These are phyloP conservation scores for Herpetomonas tarakana DNA, from an alignment of 208 protist species.

Conservation along the genomic window DNA sequence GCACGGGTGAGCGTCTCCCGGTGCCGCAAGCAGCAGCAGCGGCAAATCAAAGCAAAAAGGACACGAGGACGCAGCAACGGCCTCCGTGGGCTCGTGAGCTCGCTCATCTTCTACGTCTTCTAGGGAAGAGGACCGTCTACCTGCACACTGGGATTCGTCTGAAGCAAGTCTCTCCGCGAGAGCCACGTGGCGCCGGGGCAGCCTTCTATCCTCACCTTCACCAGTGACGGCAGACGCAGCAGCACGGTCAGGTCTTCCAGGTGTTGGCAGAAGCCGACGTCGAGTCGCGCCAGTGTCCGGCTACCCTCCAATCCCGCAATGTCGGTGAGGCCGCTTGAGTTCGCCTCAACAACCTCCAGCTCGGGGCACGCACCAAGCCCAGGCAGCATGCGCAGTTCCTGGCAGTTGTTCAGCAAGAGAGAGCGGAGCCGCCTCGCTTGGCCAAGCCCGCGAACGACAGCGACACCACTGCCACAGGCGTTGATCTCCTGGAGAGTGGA, in stretches of 20 bases:
- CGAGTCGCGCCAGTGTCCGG: conserved; percentile 9
- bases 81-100: too few species aligned
- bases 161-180: not conserved
- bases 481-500: conserved; percentile 7
- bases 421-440: conserved; percentile 7
- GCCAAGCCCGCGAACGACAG: conserved; percentile 1
- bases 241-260: conserved; percentile 6
- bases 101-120: too few species aligned
- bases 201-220: not conserved
- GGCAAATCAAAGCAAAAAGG: too few species aligned
- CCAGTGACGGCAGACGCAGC: conserved; percentile 7
- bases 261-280: conserved; percentile 18
- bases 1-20: too few species aligned
- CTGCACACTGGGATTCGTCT: too few species aligned
- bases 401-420: conserved; percentile 9
- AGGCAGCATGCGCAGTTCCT: conserved; percentile 4
- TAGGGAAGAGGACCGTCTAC: too few species aligned
- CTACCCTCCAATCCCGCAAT: conserved; percentile 7
- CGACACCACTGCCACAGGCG: conserved; percentile 10
- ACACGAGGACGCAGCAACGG: too few species aligned
- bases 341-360: conserved; percentile 7
- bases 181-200: conserved; percentile 10
- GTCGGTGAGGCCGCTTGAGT: not conserved
- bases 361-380: conserved; percentile 8
- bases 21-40: too few species aligned